These are phyloP conservation scores for Mortierella sp. DNA, from an alignment of 371 early-diverging fungal species.

Conservation along the genomic window DNA sequence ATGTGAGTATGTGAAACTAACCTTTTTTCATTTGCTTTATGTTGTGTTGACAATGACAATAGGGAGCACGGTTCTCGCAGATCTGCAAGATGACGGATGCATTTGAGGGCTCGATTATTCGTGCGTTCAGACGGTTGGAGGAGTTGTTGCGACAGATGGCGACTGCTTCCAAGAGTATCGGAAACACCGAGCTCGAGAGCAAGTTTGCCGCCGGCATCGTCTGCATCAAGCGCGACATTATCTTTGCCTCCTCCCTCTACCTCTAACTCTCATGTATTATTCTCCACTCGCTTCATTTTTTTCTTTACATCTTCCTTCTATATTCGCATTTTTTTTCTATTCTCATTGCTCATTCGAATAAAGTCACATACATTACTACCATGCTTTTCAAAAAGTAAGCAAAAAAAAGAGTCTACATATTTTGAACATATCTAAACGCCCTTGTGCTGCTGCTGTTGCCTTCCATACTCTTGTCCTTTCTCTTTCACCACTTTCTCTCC, in stretches of 20 bases:
- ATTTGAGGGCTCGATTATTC: conserved; percentile 98
- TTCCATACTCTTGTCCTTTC: not conserved
- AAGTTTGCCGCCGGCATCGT: conserved; percentile 95
- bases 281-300: not conserved
- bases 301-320: not conserved
- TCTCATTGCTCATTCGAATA: not conserved
- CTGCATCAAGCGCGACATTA: conserved; percentile 98
- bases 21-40: not conserved
- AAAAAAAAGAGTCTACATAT: not conserved
- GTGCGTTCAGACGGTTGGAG: conserved; percentile 96
- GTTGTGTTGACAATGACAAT: not conserved
- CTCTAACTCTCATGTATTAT: conserved; percentile 66
- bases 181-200: conserved; percentile 96
- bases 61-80: conserved; percentile 95
- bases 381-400: not conserved
- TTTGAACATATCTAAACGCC: not conserved
- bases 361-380: not conserved
- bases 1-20: not conserved
- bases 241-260: conserved; percentile 98
- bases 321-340: not conserved
- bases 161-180: conserved; percentile 96
- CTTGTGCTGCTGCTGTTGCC: no score
- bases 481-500: no score
- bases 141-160: conserved; percentile 97
- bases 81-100: conserved; percentile 97